Evolutionary conservation across 352 stramenopile species (phyloP).

Genomic region (Pythium aquatile): DNA sequence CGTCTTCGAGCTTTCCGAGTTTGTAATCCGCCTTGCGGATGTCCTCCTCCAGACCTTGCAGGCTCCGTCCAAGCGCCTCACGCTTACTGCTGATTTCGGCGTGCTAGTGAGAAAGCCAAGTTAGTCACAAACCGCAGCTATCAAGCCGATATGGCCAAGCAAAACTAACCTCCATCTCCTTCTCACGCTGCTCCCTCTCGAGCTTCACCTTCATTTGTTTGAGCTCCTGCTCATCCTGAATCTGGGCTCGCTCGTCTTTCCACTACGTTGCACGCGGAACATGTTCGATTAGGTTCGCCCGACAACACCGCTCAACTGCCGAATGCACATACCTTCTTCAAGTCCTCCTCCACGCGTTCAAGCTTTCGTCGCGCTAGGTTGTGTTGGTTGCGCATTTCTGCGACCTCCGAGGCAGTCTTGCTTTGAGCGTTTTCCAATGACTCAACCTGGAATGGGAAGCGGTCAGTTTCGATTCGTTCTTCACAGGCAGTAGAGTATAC

Average conservation of each 20-base stretch:
- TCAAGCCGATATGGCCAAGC: too few species aligned
- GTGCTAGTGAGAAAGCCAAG: slow-evolving; percentile 39
- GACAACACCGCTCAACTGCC: too few species aligned
- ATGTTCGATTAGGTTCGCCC: too few species aligned
- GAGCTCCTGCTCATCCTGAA: slow-evolving; percentile 47
- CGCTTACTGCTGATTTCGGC: slow-evolving; percentile 69
- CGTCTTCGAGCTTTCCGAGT: slow-evolving; percentile 68
- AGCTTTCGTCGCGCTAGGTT: slow-evolving; percentile 57
- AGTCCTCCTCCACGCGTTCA: slow-evolving; percentile 63
- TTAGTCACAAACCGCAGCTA: background rate
- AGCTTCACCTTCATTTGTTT: slow-evolving; percentile 63
- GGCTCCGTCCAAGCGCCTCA: slow-evolving; percentile 49
- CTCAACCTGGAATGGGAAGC: slow-evolving; percentile 45
- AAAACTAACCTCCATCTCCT: slow-evolving; percentile 59
- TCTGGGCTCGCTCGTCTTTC: slow-evolving; percentile 49
- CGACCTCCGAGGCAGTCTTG: slow-evolving; percentile 70
- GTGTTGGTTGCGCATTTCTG: slow-evolving; percentile 72
- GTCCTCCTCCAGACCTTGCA: slow-evolving; percentile 48
- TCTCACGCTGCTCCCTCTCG: slow-evolving; percentile 62
- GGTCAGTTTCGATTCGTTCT: too few species aligned
- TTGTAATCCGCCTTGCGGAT: slow-evolving; percentile 52
- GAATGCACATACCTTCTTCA: slow-evolving; percentile 36
- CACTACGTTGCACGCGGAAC: slow-evolving; percentile 33
- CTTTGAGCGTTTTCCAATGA: slow-evolving; percentile 55
- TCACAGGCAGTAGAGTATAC: too few species aligned